These are phyloP conservation scores for Boletellus ananiceps DNA, from an alignment of 768 basidiomycete species.

Conservation along the genomic window DNA sequence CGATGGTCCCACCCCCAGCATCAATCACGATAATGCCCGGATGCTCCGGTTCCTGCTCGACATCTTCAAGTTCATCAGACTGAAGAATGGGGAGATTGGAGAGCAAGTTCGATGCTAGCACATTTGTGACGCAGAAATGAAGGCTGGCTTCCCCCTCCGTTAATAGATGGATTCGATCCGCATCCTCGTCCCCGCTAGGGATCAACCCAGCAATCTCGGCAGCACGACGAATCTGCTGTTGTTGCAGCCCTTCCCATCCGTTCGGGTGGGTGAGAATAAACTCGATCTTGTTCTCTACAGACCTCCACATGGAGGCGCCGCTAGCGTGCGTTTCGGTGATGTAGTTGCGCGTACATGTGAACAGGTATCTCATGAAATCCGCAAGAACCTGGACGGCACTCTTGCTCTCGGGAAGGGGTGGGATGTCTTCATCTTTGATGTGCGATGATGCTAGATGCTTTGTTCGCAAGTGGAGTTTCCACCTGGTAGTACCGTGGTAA, in stretches of 20 bases:
- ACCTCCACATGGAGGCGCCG: constrained; percentile 22
- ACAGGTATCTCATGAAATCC: constrained; percentile 28
- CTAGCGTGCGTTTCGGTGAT: constrained; percentile 28
- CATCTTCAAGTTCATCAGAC: not conserved
- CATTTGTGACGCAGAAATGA: constrained; percentile 38
- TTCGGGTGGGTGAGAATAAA: constrained; percentile 29
- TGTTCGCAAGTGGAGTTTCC: constrained; percentile 36
- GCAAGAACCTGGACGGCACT: constrained; percentile 19
- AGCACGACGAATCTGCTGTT: constrained; percentile 25
- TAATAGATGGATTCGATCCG: constrained; percentile 1
- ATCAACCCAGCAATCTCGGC: not conserved
- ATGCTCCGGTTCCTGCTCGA: constrained; percentile 22
- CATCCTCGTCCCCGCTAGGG: not conserved
- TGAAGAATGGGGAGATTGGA: constrained; percentile 1
- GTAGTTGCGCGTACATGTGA: constrained; percentile 18
- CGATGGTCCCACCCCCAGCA: constrained; percentile 39
- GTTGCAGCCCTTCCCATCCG: constrained; percentile 31
- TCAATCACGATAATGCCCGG: constrained; percentile 41
- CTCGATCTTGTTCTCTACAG: constrained; percentile 17
- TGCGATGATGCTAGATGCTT: constrained; percentile 21
- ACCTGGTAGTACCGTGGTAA: constrained; percentile 12
- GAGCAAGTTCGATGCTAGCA: constrained; percentile 32
- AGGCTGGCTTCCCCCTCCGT: constrained; percentile 28
- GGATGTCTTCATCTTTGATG: constrained; percentile 19
- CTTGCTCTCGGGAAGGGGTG: constrained; percentile 21